Evolutionary conservation across 139 green algal genomes (phyloP).

Genomic region (Edaphochlamys debaryana): DNA sequence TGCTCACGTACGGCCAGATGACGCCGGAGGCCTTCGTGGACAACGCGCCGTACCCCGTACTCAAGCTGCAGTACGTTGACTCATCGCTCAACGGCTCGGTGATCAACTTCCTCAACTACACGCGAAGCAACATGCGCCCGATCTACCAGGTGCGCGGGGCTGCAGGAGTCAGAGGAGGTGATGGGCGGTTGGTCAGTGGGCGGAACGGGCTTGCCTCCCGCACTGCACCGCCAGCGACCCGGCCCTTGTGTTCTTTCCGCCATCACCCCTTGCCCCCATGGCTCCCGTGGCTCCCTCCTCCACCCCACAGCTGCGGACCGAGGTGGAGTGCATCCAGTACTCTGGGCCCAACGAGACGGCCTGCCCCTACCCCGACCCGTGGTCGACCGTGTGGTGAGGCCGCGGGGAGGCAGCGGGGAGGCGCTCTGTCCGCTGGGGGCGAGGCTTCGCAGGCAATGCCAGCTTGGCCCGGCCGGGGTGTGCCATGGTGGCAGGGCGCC

Average conservation of each 20-base stretch:
- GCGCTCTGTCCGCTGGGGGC: no score
- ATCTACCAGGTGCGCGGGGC: no score
- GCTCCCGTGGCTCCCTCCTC: no score
- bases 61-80: not conserved
- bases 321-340: not conserved
- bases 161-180: no score
- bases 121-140: not conserved
- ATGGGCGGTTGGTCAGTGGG: no score
- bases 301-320: constrained; percentile 10
- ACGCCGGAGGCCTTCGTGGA: not conserved
- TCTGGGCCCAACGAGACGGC: not conserved
- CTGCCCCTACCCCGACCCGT: constrained; percentile 3
- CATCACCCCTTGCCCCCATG: no score
- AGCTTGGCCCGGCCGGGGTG: not conserved
- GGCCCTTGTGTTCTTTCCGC: no score
- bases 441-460: no score
- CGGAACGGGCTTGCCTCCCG: no score
- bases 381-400: not conserved
- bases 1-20: constrained; percentile 33
- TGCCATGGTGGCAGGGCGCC: not conserved
- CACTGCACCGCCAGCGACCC: no score
- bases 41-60: constrained; percentile 1
- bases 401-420: not conserved
- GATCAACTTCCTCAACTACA: not conserved
- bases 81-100: not conserved